Evolutionary conservation across 805 yeast genomes (phyloP).

Genomic region (Nakazawaea sp.): DNA sequence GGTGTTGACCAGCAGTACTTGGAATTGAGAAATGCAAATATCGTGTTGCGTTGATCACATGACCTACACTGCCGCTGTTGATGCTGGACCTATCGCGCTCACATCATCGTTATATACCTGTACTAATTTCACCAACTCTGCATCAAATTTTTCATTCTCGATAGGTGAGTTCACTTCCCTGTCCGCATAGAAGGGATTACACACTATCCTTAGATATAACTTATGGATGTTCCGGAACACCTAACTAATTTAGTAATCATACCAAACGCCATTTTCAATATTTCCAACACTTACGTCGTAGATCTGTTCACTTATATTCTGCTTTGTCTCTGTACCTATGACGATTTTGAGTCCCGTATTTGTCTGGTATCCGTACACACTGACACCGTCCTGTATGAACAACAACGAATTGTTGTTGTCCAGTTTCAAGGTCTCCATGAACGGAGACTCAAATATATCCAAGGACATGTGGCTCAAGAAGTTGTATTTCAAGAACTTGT

Average conservation of each 20-base stretch:
- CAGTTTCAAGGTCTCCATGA: constrained; percentile 25
- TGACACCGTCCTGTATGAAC: constrained; percentile 60
- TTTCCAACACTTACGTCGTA: constrained; percentile 13
- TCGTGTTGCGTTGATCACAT: constrained; percentile 50
- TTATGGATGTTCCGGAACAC: constrained; percentile 40
- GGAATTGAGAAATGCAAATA: constrained; percentile 82
- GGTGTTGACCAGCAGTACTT: constrained; percentile 93
- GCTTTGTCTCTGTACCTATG: constrained; percentile 40
- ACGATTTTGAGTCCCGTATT: constrained; percentile 63
- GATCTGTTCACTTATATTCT: constrained; percentile 18
- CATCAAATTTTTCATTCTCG: constrained; percentile 23
- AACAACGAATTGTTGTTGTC: constrained; percentile 37
- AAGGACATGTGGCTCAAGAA: constrained; percentile 72
- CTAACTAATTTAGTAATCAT: too few species aligned
- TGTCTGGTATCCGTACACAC: constrained; percentile 64
- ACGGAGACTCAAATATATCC: constrained; percentile 55
- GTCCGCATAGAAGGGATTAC: constrained; percentile 55
- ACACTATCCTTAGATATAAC: constrained; percentile 45
- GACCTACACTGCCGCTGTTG: background rate
- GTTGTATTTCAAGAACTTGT: constrained; percentile 52
- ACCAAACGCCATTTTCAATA: constrained; percentile 9
- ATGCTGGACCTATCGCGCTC: too few species aligned
- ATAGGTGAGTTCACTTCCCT: constrained; percentile 23
- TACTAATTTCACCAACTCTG: constrained; percentile 14
- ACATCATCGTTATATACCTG: constrained; percentile 1